phyloP scores from a whole-genome alignment of 2,329 filamentous ascomycete genomes.

The Grosmannia clavigera region DNA sequence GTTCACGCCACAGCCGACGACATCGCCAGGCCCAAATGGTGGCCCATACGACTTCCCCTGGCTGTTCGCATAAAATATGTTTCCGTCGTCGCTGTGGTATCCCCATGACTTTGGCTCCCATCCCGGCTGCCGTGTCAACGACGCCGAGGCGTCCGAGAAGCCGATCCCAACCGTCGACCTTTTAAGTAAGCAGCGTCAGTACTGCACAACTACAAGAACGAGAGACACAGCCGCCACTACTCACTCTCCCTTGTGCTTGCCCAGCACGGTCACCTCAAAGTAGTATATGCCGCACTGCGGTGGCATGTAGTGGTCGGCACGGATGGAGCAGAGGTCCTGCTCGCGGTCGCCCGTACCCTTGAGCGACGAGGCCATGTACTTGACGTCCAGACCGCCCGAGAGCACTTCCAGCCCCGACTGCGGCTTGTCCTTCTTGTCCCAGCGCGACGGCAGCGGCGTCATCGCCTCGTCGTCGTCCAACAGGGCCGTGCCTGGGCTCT shows the following conservation, averaged over 20 bases:
- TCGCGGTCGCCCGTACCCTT: slow-evolving; percentile 39
- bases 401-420: slow-evolving; percentile 56
- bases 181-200: slow-evolving; percentile 14
- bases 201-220: not conserved
- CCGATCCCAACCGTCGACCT: slow-evolving; percentile 50
- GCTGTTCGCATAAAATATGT: slow-evolving; percentile 44
- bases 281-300: slow-evolving; percentile 89
- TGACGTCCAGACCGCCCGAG: slow-evolving; percentile 61
- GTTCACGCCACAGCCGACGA: slow-evolving; percentile 54
- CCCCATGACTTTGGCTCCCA: slow-evolving; percentile 59
- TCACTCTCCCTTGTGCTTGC: slow-evolving; percentile 42
- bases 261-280: slow-evolving; percentile 55
- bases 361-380: slow-evolving; percentile 34
- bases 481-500: slow-evolving; percentile 18
- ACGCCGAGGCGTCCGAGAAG: slow-evolving; percentile 42
- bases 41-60: slow-evolving; percentile 45
- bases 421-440: slow-evolving; percentile 71
- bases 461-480: slow-evolving; percentile 45
- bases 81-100: slow-evolving; percentile 57
- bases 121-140: slow-evolving; percentile 44
- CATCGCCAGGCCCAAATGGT: slow-evolving; percentile 41
- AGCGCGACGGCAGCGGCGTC: slow-evolving; percentile 63
- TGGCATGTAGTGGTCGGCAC: slow-evolving; percentile 79
- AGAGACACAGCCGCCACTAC: slow-evolving; percentile 16
- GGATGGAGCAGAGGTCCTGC: slow-evolving; percentile 69